Evolutionary conservation across 805 yeast genomes (phyloP), one percentile per base, ranked within the genome.

Genomic region (Saturnispora quitensis): DNA sequence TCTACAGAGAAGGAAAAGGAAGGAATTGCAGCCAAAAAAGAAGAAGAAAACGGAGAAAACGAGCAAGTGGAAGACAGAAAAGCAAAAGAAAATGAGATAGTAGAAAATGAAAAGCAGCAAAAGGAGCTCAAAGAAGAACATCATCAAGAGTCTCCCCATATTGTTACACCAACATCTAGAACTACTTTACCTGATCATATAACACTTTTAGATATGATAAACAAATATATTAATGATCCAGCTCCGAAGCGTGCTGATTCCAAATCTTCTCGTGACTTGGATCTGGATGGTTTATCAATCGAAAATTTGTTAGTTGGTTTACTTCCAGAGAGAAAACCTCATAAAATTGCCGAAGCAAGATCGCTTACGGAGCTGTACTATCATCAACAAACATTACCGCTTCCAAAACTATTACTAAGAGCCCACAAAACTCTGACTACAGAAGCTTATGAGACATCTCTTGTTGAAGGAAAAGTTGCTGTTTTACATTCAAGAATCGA

Each of bases 401-500:
- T 90, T 45, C 82, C 86, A 6, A 88, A 86, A 58, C 71, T 91
- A 20, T 70, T 93, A 31, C 89, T 95, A 0, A 77, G 89, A 33
- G 81, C 96, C 4, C 96, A 90, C 62, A 93, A 93, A 62, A 83
- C 86, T 0, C 72, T 91, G 38, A 80, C 89, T 33, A 86, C 98
- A 0, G 91, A 88, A 48, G 80, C 86, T 52, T 93, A 80, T 68
- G 95, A 89, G 62, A 78, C 85, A 60, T 87, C 96, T 0, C 70
- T 90, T 34, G 77, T 88, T 13, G 99, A 93, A 63, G 96, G 97
- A 3, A 86, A 90, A 63, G 82, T 91, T 3, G 87, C 95, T 0
- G 97, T 89, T 10, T 81, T 89, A 18, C 86, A 89, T 60, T 85
- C 95, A 2, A 74, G 98, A 55, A 90, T 93, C 45, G 98, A 91